Evolutionary conservation across 176 grass and related monocot genomes (phyloP), one percentile per base, ranked within the genome.

Genomic region (Eleusine indica): DNA sequence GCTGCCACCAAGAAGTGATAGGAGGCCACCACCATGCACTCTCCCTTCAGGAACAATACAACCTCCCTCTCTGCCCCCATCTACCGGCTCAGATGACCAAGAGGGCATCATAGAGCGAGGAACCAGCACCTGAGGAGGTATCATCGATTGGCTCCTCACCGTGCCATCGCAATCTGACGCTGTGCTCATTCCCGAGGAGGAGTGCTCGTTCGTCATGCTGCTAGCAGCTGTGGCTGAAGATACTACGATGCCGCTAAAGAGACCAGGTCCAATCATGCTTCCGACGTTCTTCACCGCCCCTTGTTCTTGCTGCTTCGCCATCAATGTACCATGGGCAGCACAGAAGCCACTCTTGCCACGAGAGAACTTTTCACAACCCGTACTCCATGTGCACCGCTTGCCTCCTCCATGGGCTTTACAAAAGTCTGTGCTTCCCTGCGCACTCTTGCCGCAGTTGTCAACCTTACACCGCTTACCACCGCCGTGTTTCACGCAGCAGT

Each of bases 1-100:
- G 82, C 79, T 94, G 65, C 93, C 89, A 63, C 86, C 86, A 28
- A 94, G 90, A 39, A 90, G 87, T 86, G 93, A 90, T 66, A 94
- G 53, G 28, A 94, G 86, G 15, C 87, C 86, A 22, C 93, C 93
- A 70, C 93, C 93, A 42, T 94, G 93, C 37, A 94, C 93, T 74
- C 93, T 89, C 30, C 93, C 93, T 57, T 94, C 93, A 9, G 93
- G 93, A 60, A 90, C 85, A 42, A 76, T 28, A 78, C 86, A 70
- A 29, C 53, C 81, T 66, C 53, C 92, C 80, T 84, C 89, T 82
- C 82, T 89, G 68, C 75, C 82, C 19, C 80, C 66, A 21, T 78
- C 79, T 16, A 83, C 83, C 1, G 78, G 86, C 17, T 78, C 83
- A 63, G 79, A 83, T 4, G 75, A 65, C 4, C 84, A 85, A 1